A percentile compares a stretch with the other conserved stretches of the same genome.
Conservation (phyloP, 768 basidiomycete species). For the Lentinula guzmanii region DNA sequence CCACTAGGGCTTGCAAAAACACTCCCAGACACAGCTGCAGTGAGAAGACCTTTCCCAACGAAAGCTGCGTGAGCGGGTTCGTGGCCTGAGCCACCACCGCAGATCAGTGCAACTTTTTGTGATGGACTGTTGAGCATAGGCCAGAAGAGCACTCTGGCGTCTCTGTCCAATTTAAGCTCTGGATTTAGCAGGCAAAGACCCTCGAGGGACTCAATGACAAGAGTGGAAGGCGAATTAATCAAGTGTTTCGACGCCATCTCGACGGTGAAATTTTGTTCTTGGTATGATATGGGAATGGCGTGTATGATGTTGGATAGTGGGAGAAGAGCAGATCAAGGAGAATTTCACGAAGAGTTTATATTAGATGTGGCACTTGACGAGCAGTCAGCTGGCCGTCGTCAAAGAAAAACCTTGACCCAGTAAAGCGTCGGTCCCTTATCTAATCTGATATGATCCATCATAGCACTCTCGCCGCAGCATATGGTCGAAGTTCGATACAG, state of each 20-base stretch:
- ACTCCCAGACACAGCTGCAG: constrained; percentile 80
- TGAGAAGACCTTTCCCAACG: constrained; percentile 80
- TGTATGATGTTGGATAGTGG: not conserved
- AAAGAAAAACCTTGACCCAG: not conserved
- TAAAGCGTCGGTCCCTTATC: not conserved
- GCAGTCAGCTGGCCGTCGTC: not conserved
- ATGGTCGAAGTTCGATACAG: too few relatives aligned
- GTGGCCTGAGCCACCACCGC: constrained; percentile 85
- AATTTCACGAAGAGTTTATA: not conserved
- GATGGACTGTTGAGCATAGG: constrained; percentile 43
- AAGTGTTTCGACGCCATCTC: constrained; percentile 59
- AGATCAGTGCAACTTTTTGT: constrained; percentile 70
- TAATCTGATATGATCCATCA: not conserved
- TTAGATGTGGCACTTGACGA: not conserved
- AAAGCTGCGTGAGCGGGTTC: constrained; percentile 89
- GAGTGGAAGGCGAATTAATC: constrained; percentile 58
- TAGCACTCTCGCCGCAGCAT: not conserved
- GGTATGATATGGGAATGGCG: not conserved
- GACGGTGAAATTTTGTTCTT: not conserved
- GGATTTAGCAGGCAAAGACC: constrained; percentile 73
- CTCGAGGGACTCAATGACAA: constrained; percentile 74
- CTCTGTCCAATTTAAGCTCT: constrained; percentile 59
- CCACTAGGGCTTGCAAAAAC: constrained; percentile 90
- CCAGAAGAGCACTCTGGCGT: constrained; percentile 55
- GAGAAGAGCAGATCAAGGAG: not conserved